Conservation (phyloP, 2,329 filamentous ascomycete genomes). For the Capronia americana region DNA sequence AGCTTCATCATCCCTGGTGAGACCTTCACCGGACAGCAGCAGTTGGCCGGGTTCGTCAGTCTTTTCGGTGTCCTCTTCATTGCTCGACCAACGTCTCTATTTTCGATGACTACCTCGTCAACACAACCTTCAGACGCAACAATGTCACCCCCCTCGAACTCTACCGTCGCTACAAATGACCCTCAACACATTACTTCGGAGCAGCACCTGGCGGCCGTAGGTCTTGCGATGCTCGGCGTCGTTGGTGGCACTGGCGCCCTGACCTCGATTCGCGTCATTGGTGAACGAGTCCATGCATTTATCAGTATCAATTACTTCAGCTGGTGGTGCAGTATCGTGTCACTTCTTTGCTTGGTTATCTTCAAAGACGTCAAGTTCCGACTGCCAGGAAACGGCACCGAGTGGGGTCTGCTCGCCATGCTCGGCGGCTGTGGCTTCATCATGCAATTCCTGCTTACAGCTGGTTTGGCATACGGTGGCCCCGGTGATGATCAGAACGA, state of each 20-base stretch:
- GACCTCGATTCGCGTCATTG: slow-evolving; percentile 80
- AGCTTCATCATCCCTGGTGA: slow-evolving; percentile 73
- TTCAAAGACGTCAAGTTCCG: slow-evolving; percentile 64
- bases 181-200: slow-evolving; percentile 57
- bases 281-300: slow-evolving; percentile 78
- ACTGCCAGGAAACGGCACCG: slow-evolving; percentile 58
- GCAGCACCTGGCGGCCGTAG: slow-evolving; percentile 73
- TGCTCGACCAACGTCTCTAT: slow-evolving; percentile 70
- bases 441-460: slow-evolving; percentile 85
- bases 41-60: slow-evolving; percentile 76
- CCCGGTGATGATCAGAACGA: slow-evolving; percentile 45
- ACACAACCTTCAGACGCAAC: slow-evolving; percentile 39
- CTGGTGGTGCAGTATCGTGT: slow-evolving; percentile 72
- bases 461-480: slow-evolving; percentile 75
- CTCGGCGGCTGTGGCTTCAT: slow-evolving; percentile 77
- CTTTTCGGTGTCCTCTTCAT: slow-evolving; percentile 83
- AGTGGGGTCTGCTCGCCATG: slow-evolving; percentile 72
- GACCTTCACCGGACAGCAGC: slow-evolving; percentile 77
- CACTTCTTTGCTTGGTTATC: slow-evolving; percentile 63
- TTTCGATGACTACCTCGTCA: slow-evolving; percentile 46
- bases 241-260: slow-evolving; percentile 76
- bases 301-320: slow-evolving; percentile 87
- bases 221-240: slow-evolving; percentile 76
- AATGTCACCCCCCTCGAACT: slow-evolving; percentile 42
- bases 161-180: slow-evolving; percentile 30